These are phyloP conservation scores for Thymus quinquecostatus DNA, from an alignment of 257 asterid genomes.

Conservation along the genomic window DNA sequence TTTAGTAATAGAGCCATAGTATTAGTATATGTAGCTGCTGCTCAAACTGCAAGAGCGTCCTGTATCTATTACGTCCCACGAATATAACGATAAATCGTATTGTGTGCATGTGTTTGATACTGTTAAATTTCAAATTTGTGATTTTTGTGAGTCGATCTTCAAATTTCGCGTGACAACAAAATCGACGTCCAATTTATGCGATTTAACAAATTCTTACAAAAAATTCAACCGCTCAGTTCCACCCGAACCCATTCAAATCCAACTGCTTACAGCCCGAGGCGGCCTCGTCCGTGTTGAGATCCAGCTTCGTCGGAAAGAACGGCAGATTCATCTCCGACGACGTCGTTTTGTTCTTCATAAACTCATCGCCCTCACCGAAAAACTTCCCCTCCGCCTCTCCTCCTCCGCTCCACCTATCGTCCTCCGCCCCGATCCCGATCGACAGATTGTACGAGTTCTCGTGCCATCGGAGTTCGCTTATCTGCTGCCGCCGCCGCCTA, in stretches of 20 bases:
- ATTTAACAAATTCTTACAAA: neutral
- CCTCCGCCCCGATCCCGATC: conserved; percentile 68
- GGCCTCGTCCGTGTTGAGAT: conserved; percentile 61
- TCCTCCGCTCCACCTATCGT: conserved; percentile 45
- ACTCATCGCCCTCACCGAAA: conserved; percentile 26
- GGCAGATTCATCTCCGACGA: conserved; percentile 49
- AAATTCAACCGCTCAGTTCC: conserved; percentile 42
- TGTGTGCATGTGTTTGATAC: no score
- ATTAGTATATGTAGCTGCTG: no score
- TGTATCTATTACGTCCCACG: no score
- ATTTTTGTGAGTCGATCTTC: no score
- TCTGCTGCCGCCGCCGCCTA: conserved; percentile 22
- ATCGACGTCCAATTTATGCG: no score
- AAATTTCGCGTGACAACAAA: no score
- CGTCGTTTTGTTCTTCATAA: conserved; percentile 38
- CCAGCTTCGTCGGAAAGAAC: conserved; percentile 54
- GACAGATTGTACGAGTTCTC: conserved; percentile 52
- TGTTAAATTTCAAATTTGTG: no score
- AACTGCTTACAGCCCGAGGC: conserved; percentile 61
- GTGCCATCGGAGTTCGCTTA: conserved; percentile 48
- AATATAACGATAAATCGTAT: no score
- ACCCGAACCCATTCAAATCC: conserved; percentile 76
- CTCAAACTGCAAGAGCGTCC: no score
- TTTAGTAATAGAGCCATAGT: no score
- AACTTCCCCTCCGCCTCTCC: conserved; percentile 31